Percentiles rank a stretch among this genome's conserved stretches.
phyloP scores from a whole-genome alignment of 1,284 basidiomycete genomes.

The Nidula niveotomentosa region DNA sequence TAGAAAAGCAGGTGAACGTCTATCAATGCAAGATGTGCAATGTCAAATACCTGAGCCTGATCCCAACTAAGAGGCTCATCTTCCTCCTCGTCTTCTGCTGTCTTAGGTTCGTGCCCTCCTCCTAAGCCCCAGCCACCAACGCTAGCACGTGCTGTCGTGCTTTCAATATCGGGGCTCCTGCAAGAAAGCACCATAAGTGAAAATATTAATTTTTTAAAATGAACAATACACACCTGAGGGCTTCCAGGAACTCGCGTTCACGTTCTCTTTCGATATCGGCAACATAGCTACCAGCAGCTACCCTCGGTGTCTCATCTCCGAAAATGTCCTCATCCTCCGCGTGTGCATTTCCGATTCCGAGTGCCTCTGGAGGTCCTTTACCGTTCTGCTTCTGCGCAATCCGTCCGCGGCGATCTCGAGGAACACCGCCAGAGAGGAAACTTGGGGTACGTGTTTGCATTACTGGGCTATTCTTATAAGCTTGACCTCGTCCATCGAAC shows the following conservation, averaged over 20 bases:
- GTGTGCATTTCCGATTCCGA: slow-evolving; percentile 12
- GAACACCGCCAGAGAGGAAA: slow-evolving; percentile 69
- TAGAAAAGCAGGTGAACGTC: not conserved
- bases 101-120: slow-evolving; percentile 43
- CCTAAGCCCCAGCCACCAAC: slow-evolving; percentile 70
- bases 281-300: slow-evolving; percentile 24
- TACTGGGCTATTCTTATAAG: slow-evolving; percentile 26
- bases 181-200: not conserved
- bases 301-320: slow-evolving; percentile 57
- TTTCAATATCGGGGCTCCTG: slow-evolving; percentile 50
- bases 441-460: slow-evolving; percentile 48
- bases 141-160: slow-evolving; percentile 33
- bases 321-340: slow-evolving; percentile 34
- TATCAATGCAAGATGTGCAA: not conserved
- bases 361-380: slow-evolving; percentile 19
- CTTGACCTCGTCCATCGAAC: slow-evolving; percentile 27
- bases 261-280: slow-evolving; percentile 41
- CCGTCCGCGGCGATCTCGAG: slow-evolving; percentile 74
- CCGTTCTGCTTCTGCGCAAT: slow-evolving; percentile 54
- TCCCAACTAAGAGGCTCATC: slow-evolving; percentile 59
- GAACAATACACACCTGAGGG: slow-evolving; percentile 38
- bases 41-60: slow-evolving; percentile 50
- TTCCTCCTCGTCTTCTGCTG: slow-evolving; percentile 42
- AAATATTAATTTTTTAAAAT: not conserved
- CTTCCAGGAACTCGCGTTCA: slow-evolving; percentile 58